Conservation (phyloP, 768 basidiomycete genomes). For the Trametes sanguinea region DNA sequence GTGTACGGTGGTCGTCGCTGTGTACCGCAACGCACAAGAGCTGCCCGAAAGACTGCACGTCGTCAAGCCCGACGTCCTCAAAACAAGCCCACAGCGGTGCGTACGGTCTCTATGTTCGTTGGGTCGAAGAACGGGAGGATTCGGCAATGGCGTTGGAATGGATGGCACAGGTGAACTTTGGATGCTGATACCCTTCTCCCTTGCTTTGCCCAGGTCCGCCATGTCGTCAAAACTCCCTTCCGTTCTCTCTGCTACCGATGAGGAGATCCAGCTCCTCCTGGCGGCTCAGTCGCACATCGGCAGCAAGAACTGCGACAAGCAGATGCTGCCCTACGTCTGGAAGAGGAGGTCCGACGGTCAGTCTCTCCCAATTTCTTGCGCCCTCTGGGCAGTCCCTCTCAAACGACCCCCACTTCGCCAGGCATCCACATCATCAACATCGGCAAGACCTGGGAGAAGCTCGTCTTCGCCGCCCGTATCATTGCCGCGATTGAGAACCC, state of each 20-base stretch:
- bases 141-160: conserved; percentile 36
- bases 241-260: conserved; percentile 90
- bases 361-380: conserved; percentile 31
- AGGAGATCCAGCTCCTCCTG: conserved; percentile 94
- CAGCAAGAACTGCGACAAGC: conserved; percentile 99
- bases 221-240: conserved; percentile 93
- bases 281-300: conserved; percentile 97
- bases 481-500: conserved; percentile 99
- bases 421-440: conserved; percentile 97
- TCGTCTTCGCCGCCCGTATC: conserved; percentile 96
- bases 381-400: conserved; percentile 23
- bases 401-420: conserved; percentile 36
- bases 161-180: conserved; percentile 30
- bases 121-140: conserved; percentile 32
- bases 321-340: conserved; percentile 98
- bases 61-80: conserved; percentile 43
- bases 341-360: conserved; percentile 93
- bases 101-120: conserved; percentile 30
- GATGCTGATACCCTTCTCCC: conserved; percentile 38
- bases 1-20: conserved; percentile 19
- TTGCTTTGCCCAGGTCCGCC: conserved; percentile 27
- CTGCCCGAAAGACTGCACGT: conserved; percentile 38
- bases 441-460: conserved; percentile 99
- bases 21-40: conserved; percentile 24
- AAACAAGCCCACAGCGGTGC: conserved; percentile 43